phyloP scores from a whole-genome alignment of 257 asterid genomes.

The Solanum pinnatisectum region DNA sequence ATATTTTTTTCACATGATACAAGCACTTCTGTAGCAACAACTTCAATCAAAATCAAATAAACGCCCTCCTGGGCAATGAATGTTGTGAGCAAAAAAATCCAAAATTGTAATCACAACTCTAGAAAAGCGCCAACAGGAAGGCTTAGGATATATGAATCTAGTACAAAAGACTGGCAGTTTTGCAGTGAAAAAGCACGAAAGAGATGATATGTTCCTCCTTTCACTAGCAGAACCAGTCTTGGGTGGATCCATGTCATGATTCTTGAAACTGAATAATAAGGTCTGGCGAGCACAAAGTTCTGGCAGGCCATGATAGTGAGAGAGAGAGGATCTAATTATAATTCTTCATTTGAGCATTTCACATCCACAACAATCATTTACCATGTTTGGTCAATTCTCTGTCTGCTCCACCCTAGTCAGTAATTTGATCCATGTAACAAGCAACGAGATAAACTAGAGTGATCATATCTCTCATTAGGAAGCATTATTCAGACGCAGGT shows the following conservation, averaged over 20 bases:
- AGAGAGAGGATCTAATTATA: neutral
- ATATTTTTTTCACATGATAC: neutral
- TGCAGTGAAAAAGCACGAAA: neutral
- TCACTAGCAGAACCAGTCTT: neutral
- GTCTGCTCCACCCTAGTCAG: neutral
- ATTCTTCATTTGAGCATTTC: neutral
- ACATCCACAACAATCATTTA: neutral
- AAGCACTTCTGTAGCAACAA: neutral
- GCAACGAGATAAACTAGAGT: neutral
- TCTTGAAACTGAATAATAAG: neutral
- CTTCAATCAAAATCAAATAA: neutral
- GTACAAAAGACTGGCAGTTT: neutral
- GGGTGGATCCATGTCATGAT: neutral
- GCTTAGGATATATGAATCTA: neutral
- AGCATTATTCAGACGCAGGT: constrained; percentile 2
- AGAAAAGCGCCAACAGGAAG: neutral
- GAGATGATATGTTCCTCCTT: neutral
- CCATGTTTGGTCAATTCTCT: neutral
- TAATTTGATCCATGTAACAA: neutral
- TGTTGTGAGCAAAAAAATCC: neutral
- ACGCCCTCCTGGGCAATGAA: neutral
- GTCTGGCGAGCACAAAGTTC: neutral
- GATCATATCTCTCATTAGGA: neutral
- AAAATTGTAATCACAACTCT: neutral
- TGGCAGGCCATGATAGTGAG: neutral